Percentiles rank a stretch among this genome's conserved stretches.
phyloP scores from a whole-genome alignment of 2,329 filamentous ascomycete species.

The Fonsecaea nubica region DNA sequence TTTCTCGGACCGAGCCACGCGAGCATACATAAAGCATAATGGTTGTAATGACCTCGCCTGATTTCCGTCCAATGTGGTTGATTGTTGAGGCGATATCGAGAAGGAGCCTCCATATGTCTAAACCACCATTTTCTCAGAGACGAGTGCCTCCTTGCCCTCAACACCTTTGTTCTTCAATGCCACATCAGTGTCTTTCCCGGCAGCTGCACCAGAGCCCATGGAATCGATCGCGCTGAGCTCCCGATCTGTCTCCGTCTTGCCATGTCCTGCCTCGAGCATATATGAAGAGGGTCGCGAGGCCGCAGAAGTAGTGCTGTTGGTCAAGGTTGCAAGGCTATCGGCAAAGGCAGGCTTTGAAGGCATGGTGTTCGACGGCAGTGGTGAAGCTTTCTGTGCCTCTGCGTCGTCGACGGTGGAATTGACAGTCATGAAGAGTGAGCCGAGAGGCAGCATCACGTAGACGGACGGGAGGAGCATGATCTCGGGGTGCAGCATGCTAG shows the following conservation, averaged over 20 bases:
- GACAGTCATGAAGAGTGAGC: constrained; percentile 36
- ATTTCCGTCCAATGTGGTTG: not conserved
- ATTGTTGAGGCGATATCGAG: not conserved
- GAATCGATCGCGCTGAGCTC: constrained; percentile 27
- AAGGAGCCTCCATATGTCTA: not conserved
- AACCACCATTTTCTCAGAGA: not conserved
- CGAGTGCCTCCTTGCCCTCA: constrained; percentile 11
- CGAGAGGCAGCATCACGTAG: constrained; percentile 33
- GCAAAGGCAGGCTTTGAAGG: not conserved
- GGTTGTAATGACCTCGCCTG: not conserved
- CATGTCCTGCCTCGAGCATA: not conserved
- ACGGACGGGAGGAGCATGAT: constrained; percentile 33
- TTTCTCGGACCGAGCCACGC: constrained; percentile 7
- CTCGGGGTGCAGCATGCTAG: constrained; percentile 18
- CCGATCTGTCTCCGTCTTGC: constrained; percentile 16
- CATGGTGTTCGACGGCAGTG: not conserved
- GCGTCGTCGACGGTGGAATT: constrained; percentile 12
- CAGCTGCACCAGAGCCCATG: constrained; percentile 5
- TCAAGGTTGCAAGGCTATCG: constrained; percentile 18
- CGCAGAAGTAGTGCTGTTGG: not conserved
- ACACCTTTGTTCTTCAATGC: constrained; percentile 18
- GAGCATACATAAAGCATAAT: not conserved
- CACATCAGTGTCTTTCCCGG: not conserved
- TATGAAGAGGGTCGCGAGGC: constrained; percentile 15
- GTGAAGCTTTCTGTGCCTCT: constrained; percentile 1